phyloP scores from a whole-genome alignment of 495 filamentous ascomycete genomes.

The Neurospora sp. region DNA sequence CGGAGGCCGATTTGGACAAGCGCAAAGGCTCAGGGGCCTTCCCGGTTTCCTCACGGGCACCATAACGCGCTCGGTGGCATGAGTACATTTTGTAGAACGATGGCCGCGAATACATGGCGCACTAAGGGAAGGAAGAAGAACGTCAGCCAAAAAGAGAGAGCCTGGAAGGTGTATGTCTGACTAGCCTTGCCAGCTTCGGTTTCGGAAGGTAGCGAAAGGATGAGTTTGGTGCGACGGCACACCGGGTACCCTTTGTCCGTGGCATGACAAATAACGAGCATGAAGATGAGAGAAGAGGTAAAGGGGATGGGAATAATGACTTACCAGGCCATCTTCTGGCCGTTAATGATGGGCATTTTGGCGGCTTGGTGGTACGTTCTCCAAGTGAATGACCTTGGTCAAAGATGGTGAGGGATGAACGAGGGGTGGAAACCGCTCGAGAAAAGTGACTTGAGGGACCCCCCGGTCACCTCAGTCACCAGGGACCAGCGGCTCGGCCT shows the following conservation, averaged over 20 bases:
- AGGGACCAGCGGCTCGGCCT: not conserved
- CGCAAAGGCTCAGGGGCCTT: slow-evolving; percentile 65
- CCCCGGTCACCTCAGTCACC: not conserved
- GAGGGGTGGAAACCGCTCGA: not conserved
- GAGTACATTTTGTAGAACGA: slow-evolving; percentile 74
- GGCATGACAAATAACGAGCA: not conserved
- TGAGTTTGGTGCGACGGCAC: not conserved
- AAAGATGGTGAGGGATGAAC: not conserved
- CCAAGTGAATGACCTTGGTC: not conserved
- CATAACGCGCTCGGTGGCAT: slow-evolving; percentile 62
- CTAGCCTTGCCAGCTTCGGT: not conserved
- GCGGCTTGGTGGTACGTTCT: not conserved
- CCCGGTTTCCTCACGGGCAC: slow-evolving; percentile 73
- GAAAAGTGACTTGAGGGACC: not conserved
- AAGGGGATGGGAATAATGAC: slow-evolving; percentile 14
- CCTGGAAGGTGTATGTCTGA: not conserved
- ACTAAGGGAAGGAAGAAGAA: slow-evolving; percentile 29
- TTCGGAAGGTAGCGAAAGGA: not conserved
- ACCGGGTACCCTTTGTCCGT: not conserved
- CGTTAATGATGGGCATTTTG: slow-evolving; percentile 46
- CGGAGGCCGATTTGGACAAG: slow-evolving; percentile 44
- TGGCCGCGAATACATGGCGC: slow-evolving; percentile 80
- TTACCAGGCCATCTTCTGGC: slow-evolving; percentile 51
- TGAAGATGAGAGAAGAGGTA: slow-evolving; percentile 2
- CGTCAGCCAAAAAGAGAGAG: slow-evolving; percentile 15